Percentiles rank a stretch among this genome's conserved stretches.
Conservation (phyloP, 1,284 basidiomycete species). For the Ceratobasidium theobromae region DNA sequence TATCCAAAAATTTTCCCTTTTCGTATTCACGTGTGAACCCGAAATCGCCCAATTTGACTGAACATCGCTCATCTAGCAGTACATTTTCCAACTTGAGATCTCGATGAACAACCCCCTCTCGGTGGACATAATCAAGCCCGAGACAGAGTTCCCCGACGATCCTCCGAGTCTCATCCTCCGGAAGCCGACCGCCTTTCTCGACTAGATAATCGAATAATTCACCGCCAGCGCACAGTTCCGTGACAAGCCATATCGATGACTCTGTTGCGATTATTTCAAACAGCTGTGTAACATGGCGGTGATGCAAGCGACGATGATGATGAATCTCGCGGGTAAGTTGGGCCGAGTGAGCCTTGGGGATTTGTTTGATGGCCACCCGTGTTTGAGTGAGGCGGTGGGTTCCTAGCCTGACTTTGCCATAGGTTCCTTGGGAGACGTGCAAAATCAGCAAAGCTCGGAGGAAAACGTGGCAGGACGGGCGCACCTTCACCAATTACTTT, state of each 20-base stretch:
- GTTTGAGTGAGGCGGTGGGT: constrained; percentile 88
- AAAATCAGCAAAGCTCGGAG: constrained; percentile 30
- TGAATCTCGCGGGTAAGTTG: constrained; percentile 96
- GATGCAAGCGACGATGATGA: constrained; percentile 94
- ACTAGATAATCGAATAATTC: constrained; percentile 97
- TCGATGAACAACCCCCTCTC: constrained; percentile 89
- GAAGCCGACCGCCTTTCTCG: constrained; percentile 79
- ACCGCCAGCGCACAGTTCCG: constrained; percentile 94
- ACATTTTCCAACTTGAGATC: constrained; percentile 98
- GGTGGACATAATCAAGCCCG: constrained; percentile 90
- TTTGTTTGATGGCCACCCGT: constrained; percentile 95
- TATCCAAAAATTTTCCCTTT: constrained; percentile 81
- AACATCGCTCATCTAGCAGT: constrained; percentile 81
- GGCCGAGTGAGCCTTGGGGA: constrained; percentile 88
- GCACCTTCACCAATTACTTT: constrained; percentile 94
- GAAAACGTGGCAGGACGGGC: constrained; percentile 39
- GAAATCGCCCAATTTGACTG: constrained; percentile 92
- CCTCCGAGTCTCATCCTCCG: constrained; percentile 79
- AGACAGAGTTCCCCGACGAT: constrained; percentile 95
- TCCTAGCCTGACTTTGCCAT: constrained; percentile 90
- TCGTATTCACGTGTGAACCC: constrained; percentile 97
- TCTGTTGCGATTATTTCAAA: constrained; percentile 99
- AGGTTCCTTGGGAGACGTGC: too few relatives aligned
- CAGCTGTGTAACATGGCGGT: constrained; percentile 92
- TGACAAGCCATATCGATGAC: constrained; percentile 92